These are phyloP conservation scores for Bryoglossum gracile DNA, from an alignment of 495 filamentous ascomycete species.

Conservation along the genomic window DNA sequence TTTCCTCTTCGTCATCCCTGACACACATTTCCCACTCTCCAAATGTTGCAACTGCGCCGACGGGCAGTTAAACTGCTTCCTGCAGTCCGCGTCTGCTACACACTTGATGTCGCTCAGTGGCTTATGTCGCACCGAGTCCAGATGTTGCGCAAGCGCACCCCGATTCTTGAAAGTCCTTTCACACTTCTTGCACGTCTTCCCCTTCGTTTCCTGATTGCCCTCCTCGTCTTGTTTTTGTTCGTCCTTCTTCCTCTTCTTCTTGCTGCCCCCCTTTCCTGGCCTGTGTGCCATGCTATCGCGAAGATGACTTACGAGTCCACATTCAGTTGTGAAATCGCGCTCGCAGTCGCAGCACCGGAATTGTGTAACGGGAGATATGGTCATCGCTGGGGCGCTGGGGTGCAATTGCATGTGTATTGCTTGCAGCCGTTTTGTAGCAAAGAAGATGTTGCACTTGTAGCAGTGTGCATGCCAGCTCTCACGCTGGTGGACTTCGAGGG, in stretches of 20 bases:
- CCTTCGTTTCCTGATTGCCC: conserved; percentile 7
- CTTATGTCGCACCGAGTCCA: conserved; percentile 12
- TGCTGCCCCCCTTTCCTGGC: conserved; percentile 24
- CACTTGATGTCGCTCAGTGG: conserved; percentile 25
- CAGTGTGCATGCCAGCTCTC: conserved; percentile 1
- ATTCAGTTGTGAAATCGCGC: conserved; percentile 16
- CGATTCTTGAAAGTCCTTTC: conserved; percentile 19
- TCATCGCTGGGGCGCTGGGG: conserved; percentile 3
- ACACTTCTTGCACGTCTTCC: conserved; percentile 16
- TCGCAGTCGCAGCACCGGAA: conserved; percentile 14
- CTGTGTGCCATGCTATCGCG: conserved; percentile 26
- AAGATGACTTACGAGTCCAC: conserved; percentile 19
- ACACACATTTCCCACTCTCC: no score
- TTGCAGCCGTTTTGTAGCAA: conserved; percentile 1
- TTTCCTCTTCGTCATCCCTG: no score
- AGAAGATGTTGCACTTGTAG: background rate
- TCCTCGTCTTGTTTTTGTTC: conserved; percentile 9
- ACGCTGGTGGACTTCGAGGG: conserved; percentile 4
- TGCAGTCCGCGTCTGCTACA: conserved; percentile 12
- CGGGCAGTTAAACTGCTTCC: no score
- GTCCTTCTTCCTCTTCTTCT: no score
- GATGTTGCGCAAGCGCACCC: conserved; percentile 19
- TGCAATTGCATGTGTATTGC: conserved; percentile 12
- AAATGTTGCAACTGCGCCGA: no score
- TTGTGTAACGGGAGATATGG: conserved; percentile 11